These are phyloP conservation scores for Achlya hypogyna DNA, from an alignment of 352 stramenopile genomes.

Conservation along the genomic window DNA sequence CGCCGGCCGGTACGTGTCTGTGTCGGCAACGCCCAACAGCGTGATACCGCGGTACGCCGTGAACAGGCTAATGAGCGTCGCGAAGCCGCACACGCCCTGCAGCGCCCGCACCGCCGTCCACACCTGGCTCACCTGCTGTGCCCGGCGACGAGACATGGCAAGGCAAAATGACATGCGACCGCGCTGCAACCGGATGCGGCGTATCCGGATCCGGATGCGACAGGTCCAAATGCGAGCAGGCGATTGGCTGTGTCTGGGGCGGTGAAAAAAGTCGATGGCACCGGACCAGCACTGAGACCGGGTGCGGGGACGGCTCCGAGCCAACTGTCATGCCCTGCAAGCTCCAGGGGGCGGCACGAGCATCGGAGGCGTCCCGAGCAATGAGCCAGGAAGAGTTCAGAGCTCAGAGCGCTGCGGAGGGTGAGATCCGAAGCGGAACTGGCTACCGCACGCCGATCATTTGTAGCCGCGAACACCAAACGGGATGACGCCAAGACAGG, in stretches of 20 bases:
- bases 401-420: no score
- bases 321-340: no score
- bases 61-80: constrained; percentile 4
- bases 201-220: background rate
- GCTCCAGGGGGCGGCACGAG: no score
- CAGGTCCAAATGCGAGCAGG: background rate
- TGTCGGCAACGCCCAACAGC: background rate
- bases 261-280: background rate
- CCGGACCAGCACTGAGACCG: no score
- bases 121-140: background rate
- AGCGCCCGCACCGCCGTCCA: constrained; percentile 1
- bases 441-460: no score
- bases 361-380: no score
- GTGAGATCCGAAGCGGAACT: no score
- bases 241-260: no score
- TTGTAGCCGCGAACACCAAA: no score
- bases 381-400: no score
- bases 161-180: background rate
- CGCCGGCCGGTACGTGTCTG: background rate
- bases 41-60: background rate
- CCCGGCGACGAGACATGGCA: background rate
- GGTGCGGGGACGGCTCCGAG: no score
- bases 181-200: background rate
- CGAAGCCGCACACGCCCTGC: constrained; percentile 1
- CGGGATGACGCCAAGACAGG: no score